A percentile compares a stretch with the other conserved stretches of the same genome.
Evolutionary conservation across 768 basidiomycete genomes (phyloP).

Genomic region (Lactarius psammicola): DNA sequence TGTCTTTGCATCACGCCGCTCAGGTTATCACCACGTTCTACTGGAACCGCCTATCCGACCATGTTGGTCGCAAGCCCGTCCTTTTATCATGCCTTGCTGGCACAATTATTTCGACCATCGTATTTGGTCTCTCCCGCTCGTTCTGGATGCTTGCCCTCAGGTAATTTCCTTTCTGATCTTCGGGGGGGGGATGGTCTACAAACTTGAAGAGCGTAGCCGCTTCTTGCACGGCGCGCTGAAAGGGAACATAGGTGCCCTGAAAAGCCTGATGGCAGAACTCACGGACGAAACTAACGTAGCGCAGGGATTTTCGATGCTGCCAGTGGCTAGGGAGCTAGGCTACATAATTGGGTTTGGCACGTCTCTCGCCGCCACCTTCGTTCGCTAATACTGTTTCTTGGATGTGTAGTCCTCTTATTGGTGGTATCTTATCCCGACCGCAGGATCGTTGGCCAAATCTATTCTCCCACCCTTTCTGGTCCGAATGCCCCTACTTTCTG

Average conservation of each 20-base stretch:
- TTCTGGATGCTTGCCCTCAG: constrained; percentile 32
- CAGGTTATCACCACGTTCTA: constrained; percentile 46
- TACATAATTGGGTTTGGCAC: constrained; percentile 3
- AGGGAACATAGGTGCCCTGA: too few species aligned
- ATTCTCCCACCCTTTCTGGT: constrained; percentile 31
- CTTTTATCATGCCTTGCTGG: too few species aligned
- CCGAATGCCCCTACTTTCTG: constrained; percentile 32
- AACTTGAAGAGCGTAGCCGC: not conserved
- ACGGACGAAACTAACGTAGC: constrained; percentile 58
- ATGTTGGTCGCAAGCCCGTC: constrained; percentile 47
- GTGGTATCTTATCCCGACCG: too few species aligned
- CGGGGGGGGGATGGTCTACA: not conserved
- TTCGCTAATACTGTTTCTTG: too few species aligned
- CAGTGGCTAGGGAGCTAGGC: constrained; percentile 29
- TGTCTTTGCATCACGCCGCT: constrained; percentile 47
- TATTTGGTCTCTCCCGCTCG: constrained; percentile 39
- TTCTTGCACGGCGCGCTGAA: constrained; percentile 37
- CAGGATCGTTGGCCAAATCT: too few species aligned
- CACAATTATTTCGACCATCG: too few species aligned
- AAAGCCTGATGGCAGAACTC: too few species aligned
- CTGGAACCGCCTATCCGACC: constrained; percentile 48
- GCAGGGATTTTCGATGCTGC: constrained; percentile 28
- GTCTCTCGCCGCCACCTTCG: not conserved
- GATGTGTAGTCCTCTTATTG: too few species aligned
- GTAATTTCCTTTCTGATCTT: not conserved